Percentiles rank a stretch among this genome's conserved stretches.
Conservation (phyloP, 345 rosid genomes). For the Cardamine occulta region DNA sequence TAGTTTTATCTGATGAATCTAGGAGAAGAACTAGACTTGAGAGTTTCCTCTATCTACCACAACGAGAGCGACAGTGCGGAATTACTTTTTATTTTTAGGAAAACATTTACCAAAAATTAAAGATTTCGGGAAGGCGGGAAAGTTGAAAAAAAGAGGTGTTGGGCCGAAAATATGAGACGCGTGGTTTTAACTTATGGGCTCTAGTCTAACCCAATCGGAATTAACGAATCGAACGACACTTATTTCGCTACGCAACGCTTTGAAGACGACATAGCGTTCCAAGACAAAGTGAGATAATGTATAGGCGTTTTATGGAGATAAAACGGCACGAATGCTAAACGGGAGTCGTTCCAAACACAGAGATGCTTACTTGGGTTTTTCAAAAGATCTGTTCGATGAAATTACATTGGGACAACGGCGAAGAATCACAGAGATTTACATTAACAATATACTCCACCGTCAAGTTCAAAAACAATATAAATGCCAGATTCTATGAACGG, state of each 20-base stretch:
- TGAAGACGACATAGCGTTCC: neutral
- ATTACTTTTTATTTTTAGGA: neutral
- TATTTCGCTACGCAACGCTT: neutral
- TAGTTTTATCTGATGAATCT: neutral
- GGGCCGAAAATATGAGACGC: slow-evolving; percentile 17
- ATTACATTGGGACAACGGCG: slow-evolving; percentile 6
- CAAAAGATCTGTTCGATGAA: slow-evolving; percentile 8
- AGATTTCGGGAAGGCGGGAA: slow-evolving; percentile 31
- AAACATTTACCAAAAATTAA: neutral
- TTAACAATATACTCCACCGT: slow-evolving; percentile 10
- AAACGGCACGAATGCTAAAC: slow-evolving; percentile 3
- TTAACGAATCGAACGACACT: no score
- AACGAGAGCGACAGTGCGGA: neutral
- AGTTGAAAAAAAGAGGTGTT: neutral
- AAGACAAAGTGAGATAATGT: neutral
- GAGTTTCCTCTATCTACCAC: neutral
- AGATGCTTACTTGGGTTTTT: neutral
- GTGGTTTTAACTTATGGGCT: slow-evolving; percentile 8
- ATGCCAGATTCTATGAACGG: neutral
- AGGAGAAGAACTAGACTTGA: neutral
- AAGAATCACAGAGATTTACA: slow-evolving; percentile 10
- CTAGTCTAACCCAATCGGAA: neutral
- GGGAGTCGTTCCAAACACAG: neutral
- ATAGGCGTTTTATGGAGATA: neutral
- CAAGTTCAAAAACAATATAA: neutral